phyloP scores from a whole-genome alignment of 768 basidiomycete species.

The Tylopilus cervinicoccineus region DNA sequence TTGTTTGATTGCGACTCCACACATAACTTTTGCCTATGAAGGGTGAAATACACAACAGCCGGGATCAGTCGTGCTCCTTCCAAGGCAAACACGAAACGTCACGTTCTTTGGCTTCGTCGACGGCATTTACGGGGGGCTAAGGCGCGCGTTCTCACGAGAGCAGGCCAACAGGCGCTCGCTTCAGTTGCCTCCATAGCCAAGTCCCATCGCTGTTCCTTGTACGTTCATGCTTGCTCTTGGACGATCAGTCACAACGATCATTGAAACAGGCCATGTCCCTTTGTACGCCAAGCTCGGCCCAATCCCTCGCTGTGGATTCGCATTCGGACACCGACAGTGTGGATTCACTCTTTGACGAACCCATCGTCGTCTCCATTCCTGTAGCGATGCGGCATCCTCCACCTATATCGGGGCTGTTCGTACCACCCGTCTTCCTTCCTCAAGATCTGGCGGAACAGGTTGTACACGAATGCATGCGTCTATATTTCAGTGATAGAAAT shows the following conservation, averaged over 20 bases:
- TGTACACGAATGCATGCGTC: conserved; percentile 47
- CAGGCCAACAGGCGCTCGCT: background rate
- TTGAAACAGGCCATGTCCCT: conserved; percentile 9
- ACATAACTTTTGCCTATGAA: too few species aligned
- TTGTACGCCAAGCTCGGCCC: background rate
- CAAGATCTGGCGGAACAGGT: conserved; percentile 48
- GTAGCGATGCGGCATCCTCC: conserved; percentile 39
- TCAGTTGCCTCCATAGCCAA: background rate
- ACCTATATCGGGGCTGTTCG: conserved; percentile 63
- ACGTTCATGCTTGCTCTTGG: background rate
- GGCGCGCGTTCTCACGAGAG: conserved; percentile 20
- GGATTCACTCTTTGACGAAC: conserved; percentile 53
- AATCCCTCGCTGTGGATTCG: background rate
- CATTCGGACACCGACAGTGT: conserved; percentile 22
- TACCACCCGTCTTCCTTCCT: conserved; percentile 49
- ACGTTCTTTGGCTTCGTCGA: too few species aligned
- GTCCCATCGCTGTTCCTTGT: background rate
- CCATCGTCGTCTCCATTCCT: conserved; percentile 13
- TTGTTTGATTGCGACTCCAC: too few species aligned
- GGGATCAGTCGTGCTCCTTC: too few species aligned
- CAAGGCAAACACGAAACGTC: too few species aligned
- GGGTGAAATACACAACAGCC: too few species aligned
- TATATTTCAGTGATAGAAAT: conserved; percentile 47
- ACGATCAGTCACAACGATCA: background rate
- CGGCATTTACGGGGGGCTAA: conserved; percentile 1